phyloP scores from a whole-genome alignment of 106 monocot genomes.

The Agapanthus africanus region DNA sequence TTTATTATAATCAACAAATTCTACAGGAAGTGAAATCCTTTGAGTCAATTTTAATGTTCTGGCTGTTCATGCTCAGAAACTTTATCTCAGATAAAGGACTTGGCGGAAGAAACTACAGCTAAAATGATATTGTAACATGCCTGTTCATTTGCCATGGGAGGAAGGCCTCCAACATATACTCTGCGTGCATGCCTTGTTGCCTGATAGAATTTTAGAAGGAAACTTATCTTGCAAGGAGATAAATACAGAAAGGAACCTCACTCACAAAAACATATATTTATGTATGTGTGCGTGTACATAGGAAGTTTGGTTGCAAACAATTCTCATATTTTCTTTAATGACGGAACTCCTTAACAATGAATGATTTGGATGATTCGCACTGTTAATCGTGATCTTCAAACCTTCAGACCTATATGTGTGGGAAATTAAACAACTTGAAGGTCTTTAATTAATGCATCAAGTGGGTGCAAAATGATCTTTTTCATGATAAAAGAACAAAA shows the following conservation, averaged over 20 bases:
- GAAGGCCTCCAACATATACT: constrained; percentile 46
- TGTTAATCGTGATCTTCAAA: too few species aligned
- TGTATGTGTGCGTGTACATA: background rate
- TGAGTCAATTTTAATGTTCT: background rate
- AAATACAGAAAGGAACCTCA: background rate
- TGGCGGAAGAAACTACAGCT: background rate
- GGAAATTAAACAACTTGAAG: too few species aligned
- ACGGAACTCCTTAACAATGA: too few species aligned
- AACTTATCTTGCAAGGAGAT: background rate
- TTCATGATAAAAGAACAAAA: too few species aligned
- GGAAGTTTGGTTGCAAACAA: too few species aligned
- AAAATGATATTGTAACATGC: background rate
- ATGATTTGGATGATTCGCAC: constrained; percentile 26
- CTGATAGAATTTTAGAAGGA: constrained; percentile 7
- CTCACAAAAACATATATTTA: background rate
- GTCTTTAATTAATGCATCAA: too few species aligned
- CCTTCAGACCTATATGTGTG: too few species aligned
- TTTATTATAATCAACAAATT: background rate
- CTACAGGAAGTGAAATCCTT: background rate
- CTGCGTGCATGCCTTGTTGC: constrained; percentile 43
- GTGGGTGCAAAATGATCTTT: too few species aligned
- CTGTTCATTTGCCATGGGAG: constrained; percentile 45
- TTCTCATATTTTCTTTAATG: too few species aligned
- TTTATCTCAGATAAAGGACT: background rate
- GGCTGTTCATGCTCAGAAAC: background rate